Evolutionary conservation across 805 yeast genomes (phyloP).

Genomic region (Saccharomycopsis selenospora): DNA sequence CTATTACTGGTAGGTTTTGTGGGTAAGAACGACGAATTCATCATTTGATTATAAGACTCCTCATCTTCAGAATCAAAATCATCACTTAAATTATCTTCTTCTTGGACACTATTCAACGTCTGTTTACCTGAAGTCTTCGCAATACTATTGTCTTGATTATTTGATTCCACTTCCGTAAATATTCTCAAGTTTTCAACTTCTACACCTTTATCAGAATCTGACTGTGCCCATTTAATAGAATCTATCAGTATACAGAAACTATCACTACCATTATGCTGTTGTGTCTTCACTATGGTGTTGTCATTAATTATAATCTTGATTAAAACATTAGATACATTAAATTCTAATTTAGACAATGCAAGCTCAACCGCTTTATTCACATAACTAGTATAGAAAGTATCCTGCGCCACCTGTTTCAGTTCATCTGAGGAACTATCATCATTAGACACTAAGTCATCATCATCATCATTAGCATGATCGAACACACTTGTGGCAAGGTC

Average conservation of each 20-base stretch:
- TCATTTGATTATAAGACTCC: slow-evolving; percentile 27
- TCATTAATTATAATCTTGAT: slow-evolving; percentile 44
- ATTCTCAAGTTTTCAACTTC: slow-evolving; percentile 32
- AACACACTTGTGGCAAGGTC: slow-evolving; percentile 28
- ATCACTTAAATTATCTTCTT: slow-evolving; percentile 23
- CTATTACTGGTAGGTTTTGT: not conserved
- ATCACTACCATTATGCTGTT: not conserved
- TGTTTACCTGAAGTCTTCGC: not conserved
- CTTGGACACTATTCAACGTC: slow-evolving; percentile 24
- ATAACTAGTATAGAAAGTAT: slow-evolving; percentile 16
- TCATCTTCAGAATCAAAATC: slow-evolving; percentile 24
- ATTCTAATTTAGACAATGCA: slow-evolving; percentile 53
- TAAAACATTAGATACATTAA: slow-evolving; percentile 39
- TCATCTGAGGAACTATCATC: slow-evolving; percentile 34
- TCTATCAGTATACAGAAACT: slow-evolving; percentile 5
- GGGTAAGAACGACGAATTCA: slow-evolving; percentile 26
- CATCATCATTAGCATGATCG: slow-evolving; percentile 28
- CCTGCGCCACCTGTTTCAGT: not conserved
- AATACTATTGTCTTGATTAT: slow-evolving; percentile 1
- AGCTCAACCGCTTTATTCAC: slow-evolving; percentile 52
- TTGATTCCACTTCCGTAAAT: slow-evolving; percentile 30
- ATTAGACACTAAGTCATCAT: slow-evolving; percentile 11
- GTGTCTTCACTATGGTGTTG: slow-evolving; percentile 28
- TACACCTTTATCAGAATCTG: slow-evolving; percentile 31
- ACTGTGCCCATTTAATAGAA: slow-evolving; percentile 5